These are phyloP conservation scores for Solanum chilense DNA, from an alignment of 257 asterid genomes.

Conservation along the genomic window DNA sequence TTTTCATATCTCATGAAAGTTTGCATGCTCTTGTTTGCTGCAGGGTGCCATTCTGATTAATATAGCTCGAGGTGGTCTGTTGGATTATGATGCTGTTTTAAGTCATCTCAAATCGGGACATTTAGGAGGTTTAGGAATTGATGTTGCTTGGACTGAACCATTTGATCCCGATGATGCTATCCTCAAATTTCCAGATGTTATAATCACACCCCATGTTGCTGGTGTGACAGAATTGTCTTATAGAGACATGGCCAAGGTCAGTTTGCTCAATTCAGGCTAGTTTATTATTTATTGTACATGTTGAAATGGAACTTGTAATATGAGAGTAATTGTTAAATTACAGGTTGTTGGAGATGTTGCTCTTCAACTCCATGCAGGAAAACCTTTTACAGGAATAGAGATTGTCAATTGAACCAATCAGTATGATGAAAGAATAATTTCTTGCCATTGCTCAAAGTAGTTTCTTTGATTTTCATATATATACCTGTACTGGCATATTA, in stretches of 20 bases:
- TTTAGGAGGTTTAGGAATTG: constrained; percentile 93
- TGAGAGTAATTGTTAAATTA: background rate
- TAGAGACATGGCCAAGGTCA: constrained; percentile 68
- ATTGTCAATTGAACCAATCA: constrained; percentile 40
- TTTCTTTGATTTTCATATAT: background rate
- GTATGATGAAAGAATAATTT: background rate
- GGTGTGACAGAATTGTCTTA: constrained; percentile 77
- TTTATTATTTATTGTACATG: background rate
- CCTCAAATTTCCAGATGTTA: constrained; percentile 68
- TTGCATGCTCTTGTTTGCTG: background rate
- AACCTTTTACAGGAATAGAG: constrained; percentile 51
- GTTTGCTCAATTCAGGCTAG: background rate
- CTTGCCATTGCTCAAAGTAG: background rate
- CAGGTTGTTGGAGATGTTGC: constrained; percentile 88
- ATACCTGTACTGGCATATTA: background rate
- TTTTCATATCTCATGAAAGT: too few species aligned
- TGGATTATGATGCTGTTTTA: constrained; percentile 68
- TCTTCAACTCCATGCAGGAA: constrained; percentile 55
- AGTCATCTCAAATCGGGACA: constrained; percentile 65
- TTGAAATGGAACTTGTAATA: background rate
- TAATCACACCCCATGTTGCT: constrained; percentile 88
- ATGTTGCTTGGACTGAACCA: constrained; percentile 96
- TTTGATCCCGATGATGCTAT: constrained; percentile 81
- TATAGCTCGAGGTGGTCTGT: constrained; percentile 82
- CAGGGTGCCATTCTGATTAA: constrained; percentile 78